A percentile compares a stretch with the other conserved stretches of the same genome.
These are phyloP conservation scores for Pleoardoris graminearum DNA, from an alignment of 2,329 filamentous ascomycete genomes.

Conservation along the genomic window DNA sequence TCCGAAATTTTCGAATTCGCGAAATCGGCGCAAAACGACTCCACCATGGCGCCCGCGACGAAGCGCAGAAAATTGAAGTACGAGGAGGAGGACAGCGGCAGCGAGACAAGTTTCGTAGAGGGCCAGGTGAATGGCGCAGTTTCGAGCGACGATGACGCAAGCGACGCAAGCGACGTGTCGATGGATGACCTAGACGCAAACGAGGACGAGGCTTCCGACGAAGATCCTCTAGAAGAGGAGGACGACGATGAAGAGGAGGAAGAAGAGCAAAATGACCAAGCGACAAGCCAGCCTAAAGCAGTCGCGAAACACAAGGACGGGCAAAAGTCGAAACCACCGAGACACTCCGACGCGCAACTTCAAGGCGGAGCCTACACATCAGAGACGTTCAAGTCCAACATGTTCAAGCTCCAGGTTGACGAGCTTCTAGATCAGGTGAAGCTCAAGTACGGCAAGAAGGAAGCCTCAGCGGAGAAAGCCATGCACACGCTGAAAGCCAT, in stretches of 20 bases:
- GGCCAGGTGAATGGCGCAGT: conserved; percentile 19
- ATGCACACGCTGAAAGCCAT: conserved; percentile 59
- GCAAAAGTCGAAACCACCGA: conserved; percentile 21
- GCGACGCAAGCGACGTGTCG: conserved; percentile 20
- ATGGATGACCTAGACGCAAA: conserved; percentile 16
- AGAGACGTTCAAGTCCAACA: conserved; percentile 65
- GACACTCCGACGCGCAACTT: conserved; percentile 27
- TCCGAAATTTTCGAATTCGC: conserved; percentile 1
- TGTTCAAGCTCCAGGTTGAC: conserved; percentile 70
- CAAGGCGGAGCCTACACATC: conserved; percentile 51
- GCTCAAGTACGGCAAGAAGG: conserved; percentile 61
- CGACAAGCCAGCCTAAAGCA: conserved; percentile 12
- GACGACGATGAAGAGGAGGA: conserved; percentile 1
- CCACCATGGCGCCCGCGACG: conserved; percentile 41
- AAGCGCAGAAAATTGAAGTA: conserved; percentile 55
- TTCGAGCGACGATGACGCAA: conserved; percentile 15
- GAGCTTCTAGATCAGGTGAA: conserved; percentile 63
- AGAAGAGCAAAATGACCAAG: conserved; percentile 5
- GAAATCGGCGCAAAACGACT: not conserved
- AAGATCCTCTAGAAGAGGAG: conserved; percentile 19
- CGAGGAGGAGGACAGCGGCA: conserved; percentile 33
- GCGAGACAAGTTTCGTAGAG: conserved; percentile 31
- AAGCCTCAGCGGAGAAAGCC: conserved; percentile 54
- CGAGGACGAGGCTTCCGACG: conserved; percentile 15
- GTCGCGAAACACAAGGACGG: not conserved